phyloP scores from a whole-genome alignment of 169 alveolate genomes.

The Babesia ovis region DNA sequence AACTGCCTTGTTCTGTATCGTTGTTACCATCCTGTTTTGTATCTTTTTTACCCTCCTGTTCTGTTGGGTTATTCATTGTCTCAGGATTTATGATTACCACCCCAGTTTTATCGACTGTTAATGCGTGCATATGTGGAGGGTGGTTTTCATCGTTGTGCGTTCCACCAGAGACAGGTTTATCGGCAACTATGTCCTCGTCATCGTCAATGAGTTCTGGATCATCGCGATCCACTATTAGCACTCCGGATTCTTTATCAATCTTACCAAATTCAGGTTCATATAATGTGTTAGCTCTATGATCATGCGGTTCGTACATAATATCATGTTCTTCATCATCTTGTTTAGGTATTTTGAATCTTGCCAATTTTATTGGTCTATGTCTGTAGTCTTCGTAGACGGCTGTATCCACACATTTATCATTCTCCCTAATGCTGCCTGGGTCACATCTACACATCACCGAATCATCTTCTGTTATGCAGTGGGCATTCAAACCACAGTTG shows the following conservation, averaged over 20 bases:
- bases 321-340: neutral
- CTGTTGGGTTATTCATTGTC: no score
- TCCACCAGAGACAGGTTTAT: no score
- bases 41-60: no score
- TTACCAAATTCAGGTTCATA: conserved; percentile 1
- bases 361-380: neutral
- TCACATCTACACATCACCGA: conserved; percentile 6
- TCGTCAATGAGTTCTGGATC: conserved; percentile 4
- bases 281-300: no score
- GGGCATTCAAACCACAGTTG: conserved; percentile 28
- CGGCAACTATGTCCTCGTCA: no score
- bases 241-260: conserved; percentile 10
- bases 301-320: no score
- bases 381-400: neutral
- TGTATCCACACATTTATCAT: neutral
- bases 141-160: no score
- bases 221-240: neutral
- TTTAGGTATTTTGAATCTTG: neutral
- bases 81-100: no score
- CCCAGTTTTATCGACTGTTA: no score
- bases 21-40: no score
- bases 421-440: neutral
- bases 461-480: neutral
- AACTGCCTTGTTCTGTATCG: no score
- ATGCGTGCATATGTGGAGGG: no score